These are phyloP conservation scores for Conringia planisiliqua DNA, from an alignment of 345 rosid genomes.

Conservation along the genomic window DNA sequence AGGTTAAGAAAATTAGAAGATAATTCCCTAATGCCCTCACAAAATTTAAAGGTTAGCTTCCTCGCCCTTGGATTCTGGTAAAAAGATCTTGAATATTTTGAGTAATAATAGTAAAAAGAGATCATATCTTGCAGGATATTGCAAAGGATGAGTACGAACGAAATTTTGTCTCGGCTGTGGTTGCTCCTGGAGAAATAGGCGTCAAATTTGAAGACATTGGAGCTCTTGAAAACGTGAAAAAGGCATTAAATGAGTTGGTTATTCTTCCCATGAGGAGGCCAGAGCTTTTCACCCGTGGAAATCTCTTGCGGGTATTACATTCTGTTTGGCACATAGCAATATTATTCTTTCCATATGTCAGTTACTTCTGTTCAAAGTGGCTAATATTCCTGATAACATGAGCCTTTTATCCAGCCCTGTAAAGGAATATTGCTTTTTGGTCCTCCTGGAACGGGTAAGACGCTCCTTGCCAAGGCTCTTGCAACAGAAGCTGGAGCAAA, in stretches of 20 bases:
- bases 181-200: constrained; percentile 90
- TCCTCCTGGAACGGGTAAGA: constrained; percentile 99
- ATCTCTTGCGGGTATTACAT: constrained; percentile 72
- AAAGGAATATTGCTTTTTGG: constrained; percentile 98
- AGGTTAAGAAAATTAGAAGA: constrained; percentile 81
- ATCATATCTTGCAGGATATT: constrained; percentile 52
- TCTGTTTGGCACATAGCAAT: neutral
- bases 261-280: constrained; percentile 99
- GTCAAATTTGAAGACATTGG: constrained; percentile 89
- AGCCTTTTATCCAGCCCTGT: constrained; percentile 68
- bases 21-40: constrained; percentile 52
- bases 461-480: constrained; percentile 94
- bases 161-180: constrained; percentile 85
- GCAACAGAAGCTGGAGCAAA: constrained; percentile 98
- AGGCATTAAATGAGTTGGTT: constrained; percentile 88
- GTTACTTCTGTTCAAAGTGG: constrained; percentile 13
- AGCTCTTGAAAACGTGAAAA: constrained; percentile 93
- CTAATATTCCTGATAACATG: constrained; percentile 15
- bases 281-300: constrained; percentile 85
- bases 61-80: neutral
- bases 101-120: constrained; percentile 22
- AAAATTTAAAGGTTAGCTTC: constrained; percentile 63
- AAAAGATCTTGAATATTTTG: constrained; percentile 3
- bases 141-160: constrained; percentile 85
- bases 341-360: neutral